Base-by-base conservation (phyloP, 192 early-diverging fungal species). In the Coemansia sp. region DNA sequence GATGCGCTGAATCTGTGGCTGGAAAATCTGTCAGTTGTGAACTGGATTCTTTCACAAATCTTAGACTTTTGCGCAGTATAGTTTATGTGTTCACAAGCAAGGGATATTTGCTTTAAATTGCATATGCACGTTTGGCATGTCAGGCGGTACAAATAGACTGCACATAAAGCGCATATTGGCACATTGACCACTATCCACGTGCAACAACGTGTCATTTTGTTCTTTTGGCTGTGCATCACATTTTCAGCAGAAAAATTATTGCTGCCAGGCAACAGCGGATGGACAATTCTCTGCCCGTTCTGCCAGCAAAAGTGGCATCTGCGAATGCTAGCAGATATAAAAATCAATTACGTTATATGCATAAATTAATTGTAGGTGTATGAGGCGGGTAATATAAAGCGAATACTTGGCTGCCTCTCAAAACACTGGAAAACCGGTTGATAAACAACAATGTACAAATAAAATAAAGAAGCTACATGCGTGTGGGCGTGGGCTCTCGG, bases 1-100 rank as follows among this genome's bases (percentile, higher is more conserved):
- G 93, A 92, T 23, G 87, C 85, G 27, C 74, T 99, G 59, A 88
- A 93, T 57, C 94, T 93, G 20, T 99, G 97, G 97, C 72, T 94
- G 27, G 68, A 81, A 13, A 66, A 65, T 4, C 82, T 97, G 58
- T 98, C 22, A 22, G 1, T 27, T 43, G 41, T 43, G 41, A 43
- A 43, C 41, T n/a, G 16, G 16, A n/a, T 43, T 12, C 10, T 43
- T 43, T 16, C 41, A 43, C 12, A 43, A 43, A 43, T 10, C 12
- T 13, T 0, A 7, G 27, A 32, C 7, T 32, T 32, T n/a, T 43
- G 2, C 41, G 41, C 41, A 43, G 41, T 43, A 12, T 43, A 43
- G 41, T n/a, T 43, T 54, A 14, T 7, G 23, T 54, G 53, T 26
- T 54, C 53, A 54, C 53, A 20, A 54, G 53, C 27, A 54, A 54